A percentile compares a stretch with the other conserved stretches of the same genome.
phyloP scores from a whole-genome alignment of 78 protist species.

The Capsaspora owczarzaki region DNA sequence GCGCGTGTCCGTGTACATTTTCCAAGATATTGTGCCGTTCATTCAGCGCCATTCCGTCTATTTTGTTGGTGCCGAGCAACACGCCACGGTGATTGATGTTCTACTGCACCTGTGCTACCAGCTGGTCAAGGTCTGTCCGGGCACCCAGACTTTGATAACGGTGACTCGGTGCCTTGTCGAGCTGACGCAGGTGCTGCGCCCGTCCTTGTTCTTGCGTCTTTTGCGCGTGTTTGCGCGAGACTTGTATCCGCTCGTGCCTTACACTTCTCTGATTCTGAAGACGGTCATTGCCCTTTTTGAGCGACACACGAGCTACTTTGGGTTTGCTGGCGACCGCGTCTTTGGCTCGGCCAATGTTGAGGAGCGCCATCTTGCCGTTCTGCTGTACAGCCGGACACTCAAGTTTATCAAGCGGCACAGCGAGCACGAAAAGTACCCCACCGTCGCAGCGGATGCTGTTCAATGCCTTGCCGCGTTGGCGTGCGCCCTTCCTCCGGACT shows the following conservation, averaged over 20 bases:
- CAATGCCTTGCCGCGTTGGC: too few species aligned
- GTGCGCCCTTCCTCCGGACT: too few species aligned
- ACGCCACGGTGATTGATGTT: background rate
- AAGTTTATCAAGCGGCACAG: too few species aligned
- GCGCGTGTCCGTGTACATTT: background rate
- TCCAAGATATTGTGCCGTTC: background rate
- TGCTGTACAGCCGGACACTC: too few species aligned
- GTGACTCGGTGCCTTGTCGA: background rate
- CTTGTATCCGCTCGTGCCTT: background rate
- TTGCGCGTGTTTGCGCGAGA: background rate
- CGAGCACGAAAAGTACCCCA: too few species aligned
- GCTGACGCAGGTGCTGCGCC: background rate
- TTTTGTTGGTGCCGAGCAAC: background rate
- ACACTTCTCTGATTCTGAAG: background rate
- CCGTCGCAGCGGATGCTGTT: too few species aligned
- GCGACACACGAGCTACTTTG: constrained; percentile 1
- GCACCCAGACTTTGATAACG: background rate
- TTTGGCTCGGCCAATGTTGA: background rate
- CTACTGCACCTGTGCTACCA: background rate
- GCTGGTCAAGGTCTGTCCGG: background rate
- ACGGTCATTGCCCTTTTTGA: background rate
- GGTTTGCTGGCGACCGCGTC: background rate
- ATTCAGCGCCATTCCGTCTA: background rate
- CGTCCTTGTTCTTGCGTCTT: background rate
- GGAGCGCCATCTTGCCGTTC: background rate